A percentile compares a stretch with the other conserved stretches of the same genome.
These are phyloP conservation scores for Tetracladium setigerum DNA, from an alignment of 495 filamentous ascomycete genomes.

Conservation along the genomic window DNA sequence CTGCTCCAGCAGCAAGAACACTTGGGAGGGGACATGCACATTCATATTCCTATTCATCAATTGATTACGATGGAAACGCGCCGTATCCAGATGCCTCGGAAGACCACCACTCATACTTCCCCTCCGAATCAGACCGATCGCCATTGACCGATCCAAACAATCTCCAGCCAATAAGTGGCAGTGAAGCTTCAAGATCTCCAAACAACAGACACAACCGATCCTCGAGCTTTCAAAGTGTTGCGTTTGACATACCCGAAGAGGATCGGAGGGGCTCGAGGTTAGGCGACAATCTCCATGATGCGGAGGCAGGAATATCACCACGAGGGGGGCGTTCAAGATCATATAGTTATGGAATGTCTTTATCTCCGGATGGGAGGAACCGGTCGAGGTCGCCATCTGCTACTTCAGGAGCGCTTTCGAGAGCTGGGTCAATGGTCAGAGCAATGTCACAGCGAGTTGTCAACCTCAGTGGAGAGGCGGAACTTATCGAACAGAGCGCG, in stretches of 20 bases:
- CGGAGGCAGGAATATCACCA: slow-evolving; percentile 41
- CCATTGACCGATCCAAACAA: slow-evolving; percentile 54
- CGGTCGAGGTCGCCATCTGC: slow-evolving; percentile 50
- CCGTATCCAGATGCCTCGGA: slow-evolving; percentile 23
- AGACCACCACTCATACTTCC: slow-evolving; percentile 50
- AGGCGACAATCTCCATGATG: slow-evolving; percentile 53
- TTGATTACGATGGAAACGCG: slow-evolving; percentile 30
- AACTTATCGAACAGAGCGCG: slow-evolving; percentile 32
- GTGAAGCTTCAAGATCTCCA: slow-evolving; percentile 11
- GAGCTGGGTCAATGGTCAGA: slow-evolving; percentile 87
- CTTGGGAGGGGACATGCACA: neutral
- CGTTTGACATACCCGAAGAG: slow-evolving; percentile 31
- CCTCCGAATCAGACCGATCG: slow-evolving; percentile 57
- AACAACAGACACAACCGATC: slow-evolving; percentile 50
- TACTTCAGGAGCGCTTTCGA: slow-evolving; percentile 48
- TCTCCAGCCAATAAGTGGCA: slow-evolving; percentile 62
- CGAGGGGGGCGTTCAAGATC: slow-evolving; percentile 32
- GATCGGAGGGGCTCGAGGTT: slow-evolving; percentile 37
- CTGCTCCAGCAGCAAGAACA: slow-evolving; percentile 6
- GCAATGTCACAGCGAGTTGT: slow-evolving; percentile 98
- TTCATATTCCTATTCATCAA: slow-evolving; percentile 12
- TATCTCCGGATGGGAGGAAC: slow-evolving; percentile 34
- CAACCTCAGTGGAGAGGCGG: slow-evolving; percentile 80
- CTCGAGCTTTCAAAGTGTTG: slow-evolving; percentile 52
- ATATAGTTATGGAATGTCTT: slow-evolving; percentile 39